Base-by-base conservation (phyloP, 1,284 basidiomycete genomes). In the Abortiporus biennis region DNA sequence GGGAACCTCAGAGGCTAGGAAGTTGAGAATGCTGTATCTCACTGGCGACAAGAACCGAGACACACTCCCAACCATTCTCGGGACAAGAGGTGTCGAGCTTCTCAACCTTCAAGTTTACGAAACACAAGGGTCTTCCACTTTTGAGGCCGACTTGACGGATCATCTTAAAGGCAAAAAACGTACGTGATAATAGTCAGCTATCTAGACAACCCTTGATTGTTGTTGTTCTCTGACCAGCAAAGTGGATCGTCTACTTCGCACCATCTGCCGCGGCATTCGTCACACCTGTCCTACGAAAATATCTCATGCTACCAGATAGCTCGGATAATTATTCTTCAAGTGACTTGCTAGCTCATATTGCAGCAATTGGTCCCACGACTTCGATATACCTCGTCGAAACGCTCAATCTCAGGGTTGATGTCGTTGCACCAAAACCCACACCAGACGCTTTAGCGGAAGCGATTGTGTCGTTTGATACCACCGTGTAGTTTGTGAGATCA, bases 31-130 rank as follows among this genome's bases (percentile, higher is more conserved):
- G 39, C 58, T 92, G 9, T 89, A 86, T 56, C 69, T 92, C 6
- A 84, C 76, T 4, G 87, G 87, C 13, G 88, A 91, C 67, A 91
- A 89, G 67, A 90, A 85, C 47, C 69, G 76, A 13, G 85, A 89
- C 49, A 81, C 76, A 0, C 58, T 91, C 2, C 65, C 76, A 0
- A 63, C 47, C 3, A 69, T 80, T 6, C 63, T 92, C 27, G 44
- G 52, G 0, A 64, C 64, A 0, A 71, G 64, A 0, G 67, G 67
- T 1, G 56, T 85, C 1, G 54, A 53, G 25, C 57, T 83, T 20
- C 59, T 69, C 12, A 49, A 65, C 13, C 51, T 86, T 13, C 72
- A 82, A 52, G 84, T 86, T 8, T 90, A 90, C 51, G 69, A 67
- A 53, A 88, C 86, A 16, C 66, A 62, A 31, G 72, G 75, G 1